Evolutionary conservation across 1,284 basidiomycete genomes (phyloP).

Genomic region (Ustilago hordei): DNA sequence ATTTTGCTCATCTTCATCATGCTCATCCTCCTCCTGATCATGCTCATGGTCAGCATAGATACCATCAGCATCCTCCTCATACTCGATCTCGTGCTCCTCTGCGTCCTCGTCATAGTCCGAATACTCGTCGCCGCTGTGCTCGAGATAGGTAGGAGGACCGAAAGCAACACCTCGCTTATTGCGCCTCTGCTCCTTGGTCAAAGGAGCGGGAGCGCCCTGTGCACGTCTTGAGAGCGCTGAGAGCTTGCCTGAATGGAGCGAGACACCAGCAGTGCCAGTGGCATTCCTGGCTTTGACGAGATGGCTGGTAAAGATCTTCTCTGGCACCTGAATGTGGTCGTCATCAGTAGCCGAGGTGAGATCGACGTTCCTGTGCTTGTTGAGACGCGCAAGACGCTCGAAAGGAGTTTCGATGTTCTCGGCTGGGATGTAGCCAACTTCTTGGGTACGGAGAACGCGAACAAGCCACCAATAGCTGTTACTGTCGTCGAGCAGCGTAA

Average conservation of each 20-base stretch:
- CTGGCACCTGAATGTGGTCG: slow-evolving; percentile 65
- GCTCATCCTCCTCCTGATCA: slow-evolving; percentile 16
- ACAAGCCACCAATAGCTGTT: slow-evolving; percentile 70
- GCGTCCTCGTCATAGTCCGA: slow-evolving; percentile 61
- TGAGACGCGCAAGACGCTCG: slow-evolving; percentile 91
- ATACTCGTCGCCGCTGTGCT: slow-evolving; percentile 67
- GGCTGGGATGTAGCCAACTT: slow-evolving; percentile 98
- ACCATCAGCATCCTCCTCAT: slow-evolving; percentile 51
- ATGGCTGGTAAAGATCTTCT: slow-evolving; percentile 55
- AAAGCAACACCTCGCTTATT: slow-evolving; percentile 65
- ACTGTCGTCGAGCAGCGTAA: slow-evolving; percentile 69
- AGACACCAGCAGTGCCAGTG: slow-evolving; percentile 46
- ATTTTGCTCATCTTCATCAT: slow-evolving; percentile 11
- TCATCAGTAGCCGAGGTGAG: slow-evolving; percentile 67
- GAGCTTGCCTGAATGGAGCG: slow-evolving; percentile 65
- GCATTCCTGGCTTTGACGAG: slow-evolving; percentile 64
- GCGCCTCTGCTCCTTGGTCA: slow-evolving; percentile 45
- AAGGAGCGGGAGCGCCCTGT: slow-evolving; percentile 47
- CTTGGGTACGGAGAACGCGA: slow-evolving; percentile 74
- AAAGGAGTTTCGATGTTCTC: slow-evolving; percentile 99
- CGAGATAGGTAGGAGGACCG: slow-evolving; percentile 64
- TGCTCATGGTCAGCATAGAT: slow-evolving; percentile 50
- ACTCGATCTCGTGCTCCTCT: slow-evolving; percentile 57
- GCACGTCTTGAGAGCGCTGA: slow-evolving; percentile 65
- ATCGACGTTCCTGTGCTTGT: slow-evolving; percentile 97